phyloP scores from a whole-genome alignment of 2,329 filamentous ascomycete genomes.

The Teratosphaeria gauchensis region DNA sequence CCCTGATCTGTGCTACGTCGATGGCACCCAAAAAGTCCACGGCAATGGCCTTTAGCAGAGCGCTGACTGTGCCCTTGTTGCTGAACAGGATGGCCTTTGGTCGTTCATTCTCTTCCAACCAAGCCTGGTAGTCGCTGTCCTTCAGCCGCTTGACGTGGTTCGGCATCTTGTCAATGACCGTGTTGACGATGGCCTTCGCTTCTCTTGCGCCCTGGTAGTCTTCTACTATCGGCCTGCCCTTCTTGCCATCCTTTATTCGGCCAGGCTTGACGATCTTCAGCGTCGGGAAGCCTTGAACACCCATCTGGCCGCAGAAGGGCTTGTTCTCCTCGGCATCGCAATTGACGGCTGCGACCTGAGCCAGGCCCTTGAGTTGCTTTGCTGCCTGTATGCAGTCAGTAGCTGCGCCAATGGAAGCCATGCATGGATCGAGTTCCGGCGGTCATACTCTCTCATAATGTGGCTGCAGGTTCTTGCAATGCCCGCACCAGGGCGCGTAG shows the following conservation, averaged over 20 bases:
- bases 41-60: slow-evolving; percentile 71
- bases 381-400: slow-evolving; percentile 65
- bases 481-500: slow-evolving; percentile 73
- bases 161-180: slow-evolving; percentile 76
- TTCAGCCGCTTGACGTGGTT: slow-evolving; percentile 78
- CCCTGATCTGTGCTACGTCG: slow-evolving; percentile 69
- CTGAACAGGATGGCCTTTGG: slow-evolving; percentile 88
- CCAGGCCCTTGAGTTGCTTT: slow-evolving; percentile 77
- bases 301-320: slow-evolving; percentile 71
- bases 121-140: slow-evolving; percentile 68
- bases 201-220: slow-evolving; percentile 80
- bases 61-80: slow-evolving; percentile 80
- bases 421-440: neutral
- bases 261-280: slow-evolving; percentile 85
- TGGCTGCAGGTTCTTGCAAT: slow-evolving; percentile 65
- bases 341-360: slow-evolving; percentile 88
- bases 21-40: slow-evolving; percentile 83
- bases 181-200: slow-evolving; percentile 79
- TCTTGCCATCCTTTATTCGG: slow-evolving; percentile 47
- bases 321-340: slow-evolving; percentile 95
- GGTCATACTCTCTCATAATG: slow-evolving; percentile 78
- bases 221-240: slow-evolving; percentile 69
- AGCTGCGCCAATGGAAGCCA: neutral
- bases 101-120: slow-evolving; percentile 57
- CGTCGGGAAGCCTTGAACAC: slow-evolving; percentile 88